Conservation (phyloP, 768 basidiomycete species). For the Termitomyces sp. region DNA sequence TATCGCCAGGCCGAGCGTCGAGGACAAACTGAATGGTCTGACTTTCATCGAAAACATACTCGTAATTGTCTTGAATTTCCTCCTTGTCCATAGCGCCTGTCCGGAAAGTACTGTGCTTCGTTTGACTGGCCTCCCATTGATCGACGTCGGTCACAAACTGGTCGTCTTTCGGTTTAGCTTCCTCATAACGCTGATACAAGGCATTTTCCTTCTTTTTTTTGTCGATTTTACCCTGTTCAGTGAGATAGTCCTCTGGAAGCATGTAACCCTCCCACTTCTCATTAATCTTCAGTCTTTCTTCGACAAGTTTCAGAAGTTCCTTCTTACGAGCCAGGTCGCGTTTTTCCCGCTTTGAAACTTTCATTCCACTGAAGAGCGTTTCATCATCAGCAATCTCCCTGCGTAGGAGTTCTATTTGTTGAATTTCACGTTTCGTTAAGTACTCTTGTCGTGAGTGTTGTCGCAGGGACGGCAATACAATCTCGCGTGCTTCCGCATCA, state of each 20-base stretch:
- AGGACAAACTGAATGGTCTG: conserved; percentile 96
- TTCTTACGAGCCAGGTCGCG: conserved; percentile 87
- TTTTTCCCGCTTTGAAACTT: conserved; percentile 77
- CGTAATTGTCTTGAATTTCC: conserved; percentile 80
- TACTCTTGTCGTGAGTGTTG: conserved; percentile 93
- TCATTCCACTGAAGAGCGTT: conserved; percentile 86
- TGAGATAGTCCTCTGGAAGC: conserved; percentile 96
- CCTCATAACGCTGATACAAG: conserved; percentile 92
- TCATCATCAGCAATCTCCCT: conserved; percentile 95
- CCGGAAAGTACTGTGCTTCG: conserved; percentile 82
- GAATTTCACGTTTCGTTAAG: conserved; percentile 91
- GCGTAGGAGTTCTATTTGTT: conserved; percentile 89
- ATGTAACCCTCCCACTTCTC: conserved; percentile 96
- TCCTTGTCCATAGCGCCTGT: conserved; percentile 90
- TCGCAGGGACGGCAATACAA: conserved; percentile 67
- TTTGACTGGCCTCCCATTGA: conserved; percentile 95
- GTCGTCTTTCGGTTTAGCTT: conserved; percentile 86
- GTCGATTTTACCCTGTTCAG: conserved; percentile 98
- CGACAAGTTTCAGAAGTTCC: conserved; percentile 85
- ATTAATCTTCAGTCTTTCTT: conserved; percentile 90
- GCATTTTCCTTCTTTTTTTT: conserved; percentile 92
- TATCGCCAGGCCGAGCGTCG: conserved; percentile 69
- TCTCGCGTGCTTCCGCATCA: conserved; percentile 52
- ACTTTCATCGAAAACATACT: conserved; percentile 97
- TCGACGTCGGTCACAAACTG: conserved; percentile 96